Evolutionary conservation across 495 filamentous ascomycete species (phyloP), one percentile per base, ranked within the genome.

Genomic region (Penicillium angulare): DNA sequence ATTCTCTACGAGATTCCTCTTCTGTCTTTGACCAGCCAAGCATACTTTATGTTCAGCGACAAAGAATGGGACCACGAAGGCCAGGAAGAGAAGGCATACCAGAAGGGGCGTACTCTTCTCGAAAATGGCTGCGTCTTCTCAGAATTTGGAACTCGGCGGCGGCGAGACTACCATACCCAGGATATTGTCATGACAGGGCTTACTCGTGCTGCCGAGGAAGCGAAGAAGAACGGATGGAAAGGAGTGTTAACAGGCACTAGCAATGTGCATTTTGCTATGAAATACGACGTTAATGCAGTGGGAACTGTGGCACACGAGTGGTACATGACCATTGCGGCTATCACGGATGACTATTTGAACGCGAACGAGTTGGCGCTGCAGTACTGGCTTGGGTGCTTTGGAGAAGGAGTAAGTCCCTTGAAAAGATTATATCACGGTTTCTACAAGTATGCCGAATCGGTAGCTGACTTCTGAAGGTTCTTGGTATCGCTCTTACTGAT

Each of bases 241-340:
- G 93, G 93, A 1, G 83, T 82, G 52, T 77, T 97, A 41, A 82
- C 83, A 1, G 93, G 93, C 0, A 96, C 93, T 1, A 96, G 91
- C 66, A 98, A 98, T 62, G 95, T 97, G 17, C 93, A 98, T 62
- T 87, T 97, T 52, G 93, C 93, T 15, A 95, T 95, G 88, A 88
- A 89, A 62, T 89, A 92, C 65, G 82, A 80, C 17, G 79, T 93
- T 22, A 70, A 80, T 7, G 88, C 92, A 0, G 83, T 98, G 16
- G 93, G 93, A 13, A 98, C 93, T 2, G 92, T 98, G 1, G 93
- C 95, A 0, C 93, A 98, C 55, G 93, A 98, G 70, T 98, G 95
- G 95, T 97, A 96, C 72, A 98, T 98, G 93, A 89, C 89, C 33
- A 89, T 95, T 45, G 93, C 93, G 13, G 92, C 93, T 27, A 88